A percentile compares a stretch with the other conserved stretches of the same genome.
Evolutionary conservation across 768 basidiomycete genomes (phyloP).

Genomic region (Naganishia vaughanmartiniae): DNA sequence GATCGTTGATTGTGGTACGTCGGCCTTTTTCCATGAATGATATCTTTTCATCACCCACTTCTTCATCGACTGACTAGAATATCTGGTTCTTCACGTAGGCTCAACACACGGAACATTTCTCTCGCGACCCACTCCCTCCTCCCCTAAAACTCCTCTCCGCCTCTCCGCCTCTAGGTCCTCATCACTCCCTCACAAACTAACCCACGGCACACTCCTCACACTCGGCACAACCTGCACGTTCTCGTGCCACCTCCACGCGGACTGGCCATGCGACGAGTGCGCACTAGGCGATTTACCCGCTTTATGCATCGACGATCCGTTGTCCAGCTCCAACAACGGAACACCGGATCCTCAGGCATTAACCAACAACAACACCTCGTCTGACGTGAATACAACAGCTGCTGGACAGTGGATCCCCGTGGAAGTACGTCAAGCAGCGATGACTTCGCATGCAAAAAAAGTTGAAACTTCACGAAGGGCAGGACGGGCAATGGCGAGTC

Average conservation of each 20-base stretch:
- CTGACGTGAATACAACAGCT: background rate
- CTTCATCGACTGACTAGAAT: background rate
- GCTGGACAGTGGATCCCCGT: constrained; percentile 16
- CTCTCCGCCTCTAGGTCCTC: constrained; percentile 41
- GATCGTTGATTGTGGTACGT: constrained; percentile 48
- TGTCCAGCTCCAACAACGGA: background rate
- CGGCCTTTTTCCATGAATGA: background rate
- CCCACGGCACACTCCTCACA: constrained; percentile 36
- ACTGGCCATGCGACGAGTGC: constrained; percentile 47
- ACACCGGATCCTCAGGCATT: background rate
- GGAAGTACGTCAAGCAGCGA: constrained; percentile 8
- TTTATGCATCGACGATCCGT: background rate
- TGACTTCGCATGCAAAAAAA: constrained; percentile 25
- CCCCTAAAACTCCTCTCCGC: constrained; percentile 27
- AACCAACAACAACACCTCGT: background rate
- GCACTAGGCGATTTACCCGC: constrained; percentile 6
- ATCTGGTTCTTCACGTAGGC: constrained; percentile 29
- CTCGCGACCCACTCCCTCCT: constrained; percentile 7
- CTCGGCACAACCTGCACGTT: constrained; percentile 42
- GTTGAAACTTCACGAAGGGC: constrained; percentile 13
- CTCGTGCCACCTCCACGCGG: constrained; percentile 42
- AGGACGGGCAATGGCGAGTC: constrained; percentile 28
- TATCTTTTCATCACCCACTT: background rate
- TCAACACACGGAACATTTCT: constrained; percentile 49
- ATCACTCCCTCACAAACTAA: constrained; percentile 37